Evolutionary conservation across 345 rosid genomes (phyloP).

Genomic region (Angophora floribunda): DNA sequence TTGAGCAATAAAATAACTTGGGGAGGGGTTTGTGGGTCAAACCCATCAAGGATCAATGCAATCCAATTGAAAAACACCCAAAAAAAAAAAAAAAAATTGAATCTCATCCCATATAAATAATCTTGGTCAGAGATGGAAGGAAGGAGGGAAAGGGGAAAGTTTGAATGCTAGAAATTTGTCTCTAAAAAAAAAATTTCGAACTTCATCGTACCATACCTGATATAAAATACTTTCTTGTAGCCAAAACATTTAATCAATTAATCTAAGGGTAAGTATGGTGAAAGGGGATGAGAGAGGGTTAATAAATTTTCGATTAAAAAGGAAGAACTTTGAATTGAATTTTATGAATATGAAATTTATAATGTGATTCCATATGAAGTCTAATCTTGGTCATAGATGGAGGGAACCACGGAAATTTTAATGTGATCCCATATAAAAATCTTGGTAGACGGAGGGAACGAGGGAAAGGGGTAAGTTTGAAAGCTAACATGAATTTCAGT

Average conservation of each 20-base stretch:
- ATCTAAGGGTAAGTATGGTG: neutral
- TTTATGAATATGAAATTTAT: neutral
- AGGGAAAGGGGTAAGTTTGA: neutral
- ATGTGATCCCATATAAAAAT: neutral
- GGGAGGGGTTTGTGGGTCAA: neutral
- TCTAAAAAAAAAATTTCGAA: neutral
- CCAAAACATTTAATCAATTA: neutral
- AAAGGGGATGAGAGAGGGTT: neutral
- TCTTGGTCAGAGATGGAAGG: neutral
- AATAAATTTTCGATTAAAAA: neutral
- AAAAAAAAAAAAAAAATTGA: neutral
- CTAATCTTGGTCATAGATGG: neutral
- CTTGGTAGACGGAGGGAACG: neutral
- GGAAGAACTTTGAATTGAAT: neutral
- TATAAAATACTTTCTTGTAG: neutral
- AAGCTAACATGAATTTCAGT: neutral
- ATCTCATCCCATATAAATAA: neutral
- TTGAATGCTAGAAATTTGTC: neutral
- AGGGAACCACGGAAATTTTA: neutral
- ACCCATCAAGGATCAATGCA: neutral
- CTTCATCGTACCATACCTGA: neutral
- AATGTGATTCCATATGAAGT: too few relatives aligned
- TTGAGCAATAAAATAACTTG: neutral
- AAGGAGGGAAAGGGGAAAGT: neutral
- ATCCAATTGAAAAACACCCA: neutral